A percentile compares a stretch with the other conserved stretches of the same genome.
Conservation (phyloP, 352 stramenopile species). For the Pythium grandisporangium region DNA sequence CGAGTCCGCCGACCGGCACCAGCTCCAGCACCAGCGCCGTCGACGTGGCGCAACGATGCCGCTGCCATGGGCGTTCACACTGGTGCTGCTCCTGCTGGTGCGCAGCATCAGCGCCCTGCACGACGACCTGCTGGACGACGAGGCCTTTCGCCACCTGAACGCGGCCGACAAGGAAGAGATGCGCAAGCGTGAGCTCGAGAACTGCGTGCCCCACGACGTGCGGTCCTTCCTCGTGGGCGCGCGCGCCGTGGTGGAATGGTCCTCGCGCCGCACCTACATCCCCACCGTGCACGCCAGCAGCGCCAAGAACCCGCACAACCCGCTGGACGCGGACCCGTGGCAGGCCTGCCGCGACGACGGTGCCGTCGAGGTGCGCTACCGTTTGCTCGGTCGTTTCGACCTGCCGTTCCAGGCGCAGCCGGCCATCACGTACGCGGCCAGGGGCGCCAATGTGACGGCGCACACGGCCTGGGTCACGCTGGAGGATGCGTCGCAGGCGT, state of each 20-base stretch:
- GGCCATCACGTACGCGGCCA: constrained; percentile 44
- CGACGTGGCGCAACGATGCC: background rate
- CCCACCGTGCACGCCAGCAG: constrained; percentile 41
- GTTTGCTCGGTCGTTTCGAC: constrained; percentile 19
- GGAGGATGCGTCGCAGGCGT: constrained; percentile 10
- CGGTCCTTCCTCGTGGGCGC: constrained; percentile 49
- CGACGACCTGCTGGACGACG: constrained; percentile 27
- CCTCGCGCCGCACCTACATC: constrained; percentile 65
- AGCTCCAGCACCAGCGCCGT: background rate
- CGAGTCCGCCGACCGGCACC: background rate
- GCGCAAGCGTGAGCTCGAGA: constrained; percentile 74
- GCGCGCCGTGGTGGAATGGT: constrained; percentile 57
- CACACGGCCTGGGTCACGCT: constrained; percentile 61
- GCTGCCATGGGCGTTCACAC: background rate
- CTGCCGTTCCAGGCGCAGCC: constrained; percentile 29
- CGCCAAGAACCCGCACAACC: constrained; percentile 23
- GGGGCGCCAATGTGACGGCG: constrained; percentile 43
- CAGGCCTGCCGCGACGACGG: constrained; percentile 61
- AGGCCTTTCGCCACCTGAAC: constrained; percentile 25
- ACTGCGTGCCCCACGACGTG: constrained; percentile 78
- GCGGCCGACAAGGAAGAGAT: constrained; percentile 50
- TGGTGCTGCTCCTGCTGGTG: constrained; percentile 7
- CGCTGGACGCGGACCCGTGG: constrained; percentile 33
- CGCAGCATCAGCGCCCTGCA: constrained; percentile 4
- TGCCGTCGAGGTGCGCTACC: constrained; percentile 46